Conservation (phyloP, 345 rosid genomes). For the Xanthoceras sorbifolium region DNA sequence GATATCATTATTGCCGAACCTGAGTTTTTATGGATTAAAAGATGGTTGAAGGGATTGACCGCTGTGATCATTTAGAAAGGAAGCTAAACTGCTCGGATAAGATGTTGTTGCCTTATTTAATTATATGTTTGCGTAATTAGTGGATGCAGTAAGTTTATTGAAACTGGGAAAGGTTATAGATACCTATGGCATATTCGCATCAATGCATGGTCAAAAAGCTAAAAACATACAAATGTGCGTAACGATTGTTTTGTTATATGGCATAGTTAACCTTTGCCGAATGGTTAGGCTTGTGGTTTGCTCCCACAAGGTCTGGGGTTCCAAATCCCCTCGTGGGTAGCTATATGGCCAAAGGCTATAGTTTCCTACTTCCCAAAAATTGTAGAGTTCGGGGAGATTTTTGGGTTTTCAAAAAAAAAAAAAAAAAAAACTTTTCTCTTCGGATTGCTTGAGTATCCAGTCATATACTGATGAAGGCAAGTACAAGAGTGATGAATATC, state of each 20-base stretch:
- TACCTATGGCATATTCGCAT: not conserved
- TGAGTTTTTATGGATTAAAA: not conserved
- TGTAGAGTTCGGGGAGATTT: too few species aligned
- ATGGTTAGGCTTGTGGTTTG: too few species aligned
- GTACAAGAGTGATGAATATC: not conserved
- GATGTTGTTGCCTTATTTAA: not conserved
- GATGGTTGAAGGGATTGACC: not conserved
- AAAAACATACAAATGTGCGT: too few species aligned
- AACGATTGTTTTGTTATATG: not conserved
- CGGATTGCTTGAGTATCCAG: not conserved
- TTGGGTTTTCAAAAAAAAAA: too few species aligned
- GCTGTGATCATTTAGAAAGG: not conserved
- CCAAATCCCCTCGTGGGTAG: too few species aligned
- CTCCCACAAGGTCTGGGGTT: too few species aligned
- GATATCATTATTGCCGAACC: too few species aligned
- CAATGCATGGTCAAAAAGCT: not conserved
- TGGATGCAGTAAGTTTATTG: not conserved
- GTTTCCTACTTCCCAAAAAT: too few species aligned
- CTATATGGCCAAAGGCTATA: too few species aligned
- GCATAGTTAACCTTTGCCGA: not conserved
- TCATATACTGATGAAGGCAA: not conserved
- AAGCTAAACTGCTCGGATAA: not conserved
- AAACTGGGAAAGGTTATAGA: not conserved
- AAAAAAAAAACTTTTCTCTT: too few species aligned
- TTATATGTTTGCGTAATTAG: not conserved